Evolutionary conservation across 2,329 filamentous ascomycete genomes (phyloP).

Genomic region (Aspergillus phoenicis): DNA sequence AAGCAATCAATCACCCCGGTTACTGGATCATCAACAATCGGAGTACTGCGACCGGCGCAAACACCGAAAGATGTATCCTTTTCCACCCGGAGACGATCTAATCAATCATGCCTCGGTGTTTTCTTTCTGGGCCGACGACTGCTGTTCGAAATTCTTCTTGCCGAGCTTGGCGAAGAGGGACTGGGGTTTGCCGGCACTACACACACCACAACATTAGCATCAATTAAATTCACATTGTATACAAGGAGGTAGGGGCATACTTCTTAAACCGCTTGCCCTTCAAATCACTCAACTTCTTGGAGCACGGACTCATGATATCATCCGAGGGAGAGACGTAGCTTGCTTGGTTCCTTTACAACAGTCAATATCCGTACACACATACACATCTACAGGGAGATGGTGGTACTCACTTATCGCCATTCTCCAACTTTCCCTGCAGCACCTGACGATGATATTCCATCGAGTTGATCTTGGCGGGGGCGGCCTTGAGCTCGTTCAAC

Average conservation of each 20-base stretch:
- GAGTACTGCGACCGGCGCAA: background rate
- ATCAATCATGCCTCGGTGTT: conserved; percentile 1
- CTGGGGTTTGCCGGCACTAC: conserved; percentile 46
- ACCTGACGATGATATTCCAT: conserved; percentile 50
- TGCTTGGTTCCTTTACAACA: conserved; percentile 30
- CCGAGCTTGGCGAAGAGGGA: conserved; percentile 51
- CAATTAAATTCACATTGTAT: background rate
- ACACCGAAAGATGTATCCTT: background rate
- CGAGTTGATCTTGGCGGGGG: conserved; percentile 34
- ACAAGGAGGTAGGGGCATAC: conserved; percentile 30
- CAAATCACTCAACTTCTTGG: conserved; percentile 52
- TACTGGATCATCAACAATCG: too few species aligned
- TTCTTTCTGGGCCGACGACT: conserved; percentile 29
- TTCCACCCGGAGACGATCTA: too few species aligned
- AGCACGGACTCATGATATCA: conserved; percentile 53
- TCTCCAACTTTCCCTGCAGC: conserved; percentile 45
- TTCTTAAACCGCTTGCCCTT: conserved; percentile 54
- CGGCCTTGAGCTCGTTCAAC: conserved; percentile 36
- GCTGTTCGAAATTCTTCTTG: conserved; percentile 49
- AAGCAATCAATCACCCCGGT: too few species aligned
- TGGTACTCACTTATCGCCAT: conserved; percentile 41
- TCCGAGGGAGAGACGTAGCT: conserved; percentile 54
- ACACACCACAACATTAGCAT: too few species aligned
- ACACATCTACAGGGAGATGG: background rate
- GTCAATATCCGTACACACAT: background rate